phyloP scores from a whole-genome alignment of 2,329 filamentous ascomycete genomes.

The Xylariaceae sp. region DNA sequence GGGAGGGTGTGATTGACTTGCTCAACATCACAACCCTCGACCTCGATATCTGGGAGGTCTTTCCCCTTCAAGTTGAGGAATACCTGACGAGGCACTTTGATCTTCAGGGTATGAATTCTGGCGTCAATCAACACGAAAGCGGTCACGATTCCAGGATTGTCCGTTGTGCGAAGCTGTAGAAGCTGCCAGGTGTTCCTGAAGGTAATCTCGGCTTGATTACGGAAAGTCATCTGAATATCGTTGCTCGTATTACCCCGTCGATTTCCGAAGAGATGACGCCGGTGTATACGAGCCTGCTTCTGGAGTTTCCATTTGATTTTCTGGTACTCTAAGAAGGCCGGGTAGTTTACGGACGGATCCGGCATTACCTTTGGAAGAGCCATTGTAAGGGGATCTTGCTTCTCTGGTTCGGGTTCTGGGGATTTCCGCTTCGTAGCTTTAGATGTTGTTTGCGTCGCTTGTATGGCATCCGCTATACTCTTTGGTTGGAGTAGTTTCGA shows the following conservation, averaged over 20 bases:
- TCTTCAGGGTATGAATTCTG: constrained; percentile 81
- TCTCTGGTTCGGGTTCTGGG: constrained; percentile 58
- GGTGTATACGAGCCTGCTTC: constrained; percentile 76
- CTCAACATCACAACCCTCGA: constrained; percentile 81
- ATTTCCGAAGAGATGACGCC: constrained; percentile 91
- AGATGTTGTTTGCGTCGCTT: constrained; percentile 50
- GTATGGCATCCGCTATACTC: constrained; percentile 49
- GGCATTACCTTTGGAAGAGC: constrained; percentile 80
- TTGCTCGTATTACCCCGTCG: constrained; percentile 61
- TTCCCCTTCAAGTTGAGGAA: constrained; percentile 88
- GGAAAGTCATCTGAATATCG: constrained; percentile 67
- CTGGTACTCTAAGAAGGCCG: constrained; percentile 84
- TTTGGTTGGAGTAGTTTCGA: constrained; percentile 62
- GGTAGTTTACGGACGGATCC: constrained; percentile 77
- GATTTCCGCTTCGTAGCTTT: constrained; percentile 66
- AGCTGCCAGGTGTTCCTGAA: constrained; percentile 96
- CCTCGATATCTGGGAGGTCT: constrained; percentile 81
- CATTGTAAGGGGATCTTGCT: constrained; percentile 67
- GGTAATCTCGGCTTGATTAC: constrained; percentile 83
- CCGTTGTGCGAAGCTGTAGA: constrained; percentile 76
- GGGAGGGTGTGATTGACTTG: constrained; percentile 91
- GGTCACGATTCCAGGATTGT: constrained; percentile 77
- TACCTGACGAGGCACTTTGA: constrained; percentile 82
- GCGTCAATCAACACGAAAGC: constrained; percentile 90
- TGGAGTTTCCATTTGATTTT: constrained; percentile 99